These are phyloP conservation scores for Hymenoscyphus occultus DNA, from an alignment of 2,329 filamentous ascomycete species.

Conservation along the genomic window DNA sequence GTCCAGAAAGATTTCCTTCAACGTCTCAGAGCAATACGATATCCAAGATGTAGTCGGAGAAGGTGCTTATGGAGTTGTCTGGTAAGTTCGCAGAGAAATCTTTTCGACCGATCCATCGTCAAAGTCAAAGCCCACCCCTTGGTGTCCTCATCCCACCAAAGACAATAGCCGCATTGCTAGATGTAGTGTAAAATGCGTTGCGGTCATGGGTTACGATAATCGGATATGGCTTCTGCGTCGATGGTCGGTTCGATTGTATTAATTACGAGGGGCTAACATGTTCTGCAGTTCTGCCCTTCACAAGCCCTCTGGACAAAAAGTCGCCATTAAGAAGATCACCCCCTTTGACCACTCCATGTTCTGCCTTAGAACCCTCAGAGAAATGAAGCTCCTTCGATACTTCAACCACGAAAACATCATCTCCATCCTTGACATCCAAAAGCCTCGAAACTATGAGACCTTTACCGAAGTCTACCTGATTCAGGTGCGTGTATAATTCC, in stretches of 20 bases:
- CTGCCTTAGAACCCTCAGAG: conserved; percentile 89
- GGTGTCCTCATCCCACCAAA: conserved; percentile 5
- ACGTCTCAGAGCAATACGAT: conserved; percentile 98
- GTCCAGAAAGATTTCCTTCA: conserved; percentile 97
- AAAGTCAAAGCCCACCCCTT: not conserved
- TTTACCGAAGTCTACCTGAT: conserved; percentile 99
- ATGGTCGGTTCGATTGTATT: not conserved
- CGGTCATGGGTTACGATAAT: not conserved
- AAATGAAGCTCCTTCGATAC: conserved; percentile 98
- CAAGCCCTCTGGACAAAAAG: conserved; percentile 97
- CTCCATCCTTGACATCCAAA: conserved; percentile 98
- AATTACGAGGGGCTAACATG: conserved; percentile 9
- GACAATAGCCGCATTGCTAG: not conserved
- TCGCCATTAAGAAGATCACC: conserved; percentile 99
- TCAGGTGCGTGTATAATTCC: conserved; percentile 59
- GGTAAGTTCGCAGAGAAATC: conserved; percentile 56
- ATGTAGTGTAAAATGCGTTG: not conserved
- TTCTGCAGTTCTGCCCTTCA: conserved; percentile 81
- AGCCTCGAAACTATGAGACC: conserved; percentile 90
- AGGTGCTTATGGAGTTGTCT: conserved; percentile 97
- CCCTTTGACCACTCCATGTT: conserved; percentile 99
- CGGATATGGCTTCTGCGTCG: not conserved
- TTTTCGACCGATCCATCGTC: conserved; percentile 7
- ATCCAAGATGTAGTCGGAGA: conserved; percentile 99
- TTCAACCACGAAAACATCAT: conserved; percentile 99